phyloP scores from a whole-genome alignment of 208 protist genomes.

The Leishmania arabica region DNA sequence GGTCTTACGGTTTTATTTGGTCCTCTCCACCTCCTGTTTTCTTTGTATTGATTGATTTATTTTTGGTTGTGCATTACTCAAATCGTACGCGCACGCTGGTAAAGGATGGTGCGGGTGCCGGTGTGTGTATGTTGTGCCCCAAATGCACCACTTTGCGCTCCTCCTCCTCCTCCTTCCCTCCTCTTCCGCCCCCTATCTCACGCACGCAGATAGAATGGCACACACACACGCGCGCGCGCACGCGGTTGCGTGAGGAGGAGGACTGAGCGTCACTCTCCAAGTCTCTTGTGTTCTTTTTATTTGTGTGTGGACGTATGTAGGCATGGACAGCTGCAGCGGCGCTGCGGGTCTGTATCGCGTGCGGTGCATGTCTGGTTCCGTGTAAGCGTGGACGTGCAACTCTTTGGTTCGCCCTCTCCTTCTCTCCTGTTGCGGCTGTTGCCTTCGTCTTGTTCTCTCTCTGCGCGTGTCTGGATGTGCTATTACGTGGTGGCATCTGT shows the following conservation, averaged over 20 bases:
- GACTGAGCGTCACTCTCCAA: background rate
- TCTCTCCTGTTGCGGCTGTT: background rate
- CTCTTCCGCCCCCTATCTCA: background rate
- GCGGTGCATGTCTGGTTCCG: background rate
- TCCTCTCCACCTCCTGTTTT: no score
- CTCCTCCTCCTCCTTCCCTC: background rate
- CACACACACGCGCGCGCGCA: background rate
- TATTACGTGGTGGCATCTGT: background rate
- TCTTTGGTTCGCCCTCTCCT: background rate
- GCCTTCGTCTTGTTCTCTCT: background rate
- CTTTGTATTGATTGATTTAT: background rate
- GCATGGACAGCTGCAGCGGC: no score
- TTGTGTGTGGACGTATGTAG: background rate
- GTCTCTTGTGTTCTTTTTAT: background rate
- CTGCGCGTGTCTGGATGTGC: background rate
- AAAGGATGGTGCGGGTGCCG: background rate
- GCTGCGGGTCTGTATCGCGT: background rate
- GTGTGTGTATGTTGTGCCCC: background rate
- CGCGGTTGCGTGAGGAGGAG: background rate
- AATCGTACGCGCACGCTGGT: background rate
- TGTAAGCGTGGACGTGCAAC: background rate
- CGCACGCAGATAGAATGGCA: background rate
- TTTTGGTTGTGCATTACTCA: background rate
- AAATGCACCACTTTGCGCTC: background rate
- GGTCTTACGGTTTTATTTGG: no score